Base-by-base conservation (phyloP, 495 filamentous ascomycete species). In the Physcia stellaris region DNA sequence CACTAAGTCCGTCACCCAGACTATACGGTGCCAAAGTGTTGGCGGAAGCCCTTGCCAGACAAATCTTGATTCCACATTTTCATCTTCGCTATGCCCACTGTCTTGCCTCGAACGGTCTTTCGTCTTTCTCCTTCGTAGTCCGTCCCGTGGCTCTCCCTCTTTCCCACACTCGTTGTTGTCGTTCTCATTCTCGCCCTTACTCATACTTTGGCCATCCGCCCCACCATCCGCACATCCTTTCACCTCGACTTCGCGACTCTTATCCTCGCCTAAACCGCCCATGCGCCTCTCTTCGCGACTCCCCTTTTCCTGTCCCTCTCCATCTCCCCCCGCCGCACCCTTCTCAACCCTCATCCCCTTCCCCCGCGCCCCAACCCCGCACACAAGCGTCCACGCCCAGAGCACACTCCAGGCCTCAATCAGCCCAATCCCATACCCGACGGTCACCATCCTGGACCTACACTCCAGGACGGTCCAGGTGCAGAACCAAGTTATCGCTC, bases 21-120 rank as follows among this genome's bases (percentile, higher is more conserved):
- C 68, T 12, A 92, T 48, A 2, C 86, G 76, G 42, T 76, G 67
- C 10, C 50, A 40, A 32, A 86, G 66, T 3, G 61, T 55, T 12
- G 58, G 40, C 4, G 86, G 86, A 49, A 79, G 90, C 2, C 73
- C 46, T 49, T 93, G 77, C 84, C 83, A 93, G 55, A 63, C 63
- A 49, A 37, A 63, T 48, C 1, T 21, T 10, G 40, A 29, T 15
- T 20, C 15, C 12, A 23, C 16, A 20, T 27, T 23, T 2, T 13
- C 19, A 4, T 4, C 15, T 18, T 1, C 15, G n/a, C 4, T 6
- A n/a, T n/a, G n/a, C n/a, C n/a, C n/a, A n/a, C n/a, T n/a, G n/a
- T n/a, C n/a, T n/a, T n/a, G n/a, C n/a, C n/a, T n/a, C n/a, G n/a
- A n/a, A n/a, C n/a, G n/a, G n/a, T n/a, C n/a, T 21, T n/a, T 35